Conservation (phyloP, 352 stramenopile genomes). For the Pythium utonaiense region DNA sequence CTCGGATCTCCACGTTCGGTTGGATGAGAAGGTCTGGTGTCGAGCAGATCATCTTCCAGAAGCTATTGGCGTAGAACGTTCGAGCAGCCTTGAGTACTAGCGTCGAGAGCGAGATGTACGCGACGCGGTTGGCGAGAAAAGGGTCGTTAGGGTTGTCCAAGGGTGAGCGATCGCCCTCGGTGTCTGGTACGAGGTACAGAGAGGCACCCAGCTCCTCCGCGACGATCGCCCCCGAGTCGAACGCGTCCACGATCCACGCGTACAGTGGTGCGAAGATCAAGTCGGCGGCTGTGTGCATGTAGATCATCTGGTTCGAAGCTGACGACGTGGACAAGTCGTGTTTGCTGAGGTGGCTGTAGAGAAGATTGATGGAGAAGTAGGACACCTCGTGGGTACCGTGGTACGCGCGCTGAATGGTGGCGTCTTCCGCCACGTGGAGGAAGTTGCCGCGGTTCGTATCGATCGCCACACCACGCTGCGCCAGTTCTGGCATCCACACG, state of each 20-base stretch:
- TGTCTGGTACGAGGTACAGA: constrained; percentile 40
- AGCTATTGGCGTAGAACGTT: constrained; percentile 44
- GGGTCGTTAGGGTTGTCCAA: constrained; percentile 40
- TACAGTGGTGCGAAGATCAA: constrained; percentile 51
- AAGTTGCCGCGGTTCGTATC: constrained; percentile 47
- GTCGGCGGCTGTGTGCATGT: constrained; percentile 44
- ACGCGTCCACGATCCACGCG: constrained; percentile 50
- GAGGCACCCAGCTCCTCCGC: constrained; percentile 38
- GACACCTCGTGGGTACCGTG: constrained; percentile 47
- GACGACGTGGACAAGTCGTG: constrained; percentile 18
- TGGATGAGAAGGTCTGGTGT: constrained; percentile 41
- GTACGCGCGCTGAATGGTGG: constrained; percentile 37
- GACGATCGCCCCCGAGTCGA: constrained; percentile 41
- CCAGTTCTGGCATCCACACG: constrained; percentile 37
- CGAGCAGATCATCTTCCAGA: constrained; percentile 44
- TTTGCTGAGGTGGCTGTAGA: constrained; percentile 31
- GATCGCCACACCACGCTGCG: constrained; percentile 39
- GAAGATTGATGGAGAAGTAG: constrained; percentile 39
- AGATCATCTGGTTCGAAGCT: constrained; percentile 32
- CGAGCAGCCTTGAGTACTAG: constrained; percentile 36
- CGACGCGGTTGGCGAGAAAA: constrained; percentile 38
- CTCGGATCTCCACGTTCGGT: constrained; percentile 39
- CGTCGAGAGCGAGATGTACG: constrained; percentile 40
- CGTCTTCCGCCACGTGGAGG: constrained; percentile 40
- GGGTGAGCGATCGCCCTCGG: constrained; percentile 22